Base-by-base conservation (phyloP, 1,284 basidiomycete genomes). In the Fistulinella staudtii region DNA sequence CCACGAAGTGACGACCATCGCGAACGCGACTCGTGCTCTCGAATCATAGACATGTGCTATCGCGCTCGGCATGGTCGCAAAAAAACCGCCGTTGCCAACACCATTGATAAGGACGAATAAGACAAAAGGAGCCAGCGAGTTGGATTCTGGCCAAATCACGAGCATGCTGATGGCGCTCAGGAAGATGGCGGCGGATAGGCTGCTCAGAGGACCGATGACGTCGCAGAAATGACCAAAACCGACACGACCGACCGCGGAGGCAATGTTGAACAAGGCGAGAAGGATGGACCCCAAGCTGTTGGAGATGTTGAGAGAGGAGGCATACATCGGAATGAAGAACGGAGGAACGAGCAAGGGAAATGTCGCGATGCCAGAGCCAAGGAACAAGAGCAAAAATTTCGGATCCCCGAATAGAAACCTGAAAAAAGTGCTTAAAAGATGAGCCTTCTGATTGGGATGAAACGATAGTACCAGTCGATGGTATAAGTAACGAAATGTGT, bases 261-360 rank as follows among this genome's bases (percentile, higher is more conserved):
- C 52, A 17, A 68, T 53, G 40, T 67, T 63, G 53, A 67, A 67
- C 13, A 58, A 39, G 4, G 57, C 62, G 17, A 67, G 56, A 30
- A 65, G 59, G 1, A 54, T 39, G 0, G 60, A 62, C 14, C 51
- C 56, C 20, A 57, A 29, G 41, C 51, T 52, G 8, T 47, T 29
- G 6, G 67, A 59, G 22, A 63, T 53, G 18, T 52, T 48, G 31
- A 67, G 52, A 3, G 66, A 64, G 0, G 50, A 49, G 25, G 65
- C 64, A 44, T 69, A 68, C 9, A 57, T 52, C 3, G 63, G 66
- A 20, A 67, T 62, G 49, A 68, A 67, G 53, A 67, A 68, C 9
- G 66, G 60, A 1, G 67, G 60, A 14, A 68, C 63, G 36, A 69
- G 63, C 20, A 65, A 47, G 14, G 64, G 67, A 43, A 68, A 68